phyloP scores from a whole-genome alignment of 768 basidiomycete species.

The Kondoa malvinella region DNA sequence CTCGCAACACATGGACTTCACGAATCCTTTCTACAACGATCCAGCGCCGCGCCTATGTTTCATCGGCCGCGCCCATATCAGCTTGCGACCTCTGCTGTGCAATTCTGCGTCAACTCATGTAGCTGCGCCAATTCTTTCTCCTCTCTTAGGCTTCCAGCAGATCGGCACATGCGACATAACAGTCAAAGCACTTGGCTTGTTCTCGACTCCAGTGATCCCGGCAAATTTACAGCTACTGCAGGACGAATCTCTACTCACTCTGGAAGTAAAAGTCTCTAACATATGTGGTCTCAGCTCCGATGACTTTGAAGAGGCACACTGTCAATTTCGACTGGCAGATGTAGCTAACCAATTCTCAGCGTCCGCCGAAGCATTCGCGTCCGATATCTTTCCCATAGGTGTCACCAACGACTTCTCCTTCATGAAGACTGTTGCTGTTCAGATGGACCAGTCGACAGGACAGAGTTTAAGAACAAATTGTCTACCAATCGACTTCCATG shows the following conservation, averaged over 20 bases:
- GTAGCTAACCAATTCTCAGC: neutral
- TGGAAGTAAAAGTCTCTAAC: constrained; percentile 67
- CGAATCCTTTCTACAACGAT: constrained; percentile 80
- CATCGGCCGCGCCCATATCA: constrained; percentile 69
- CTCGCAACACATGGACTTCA: constrained; percentile 79
- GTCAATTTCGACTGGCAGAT: constrained; percentile 58
- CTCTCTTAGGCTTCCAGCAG: constrained; percentile 82
- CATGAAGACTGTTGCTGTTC: constrained; percentile 61
- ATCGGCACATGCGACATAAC: constrained; percentile 84
- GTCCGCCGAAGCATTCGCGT: neutral
- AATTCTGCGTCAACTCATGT: constrained; percentile 18
- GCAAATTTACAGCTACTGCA: constrained; percentile 45
- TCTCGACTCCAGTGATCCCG: too few relatives aligned
- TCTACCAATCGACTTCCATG: constrained; percentile 81
- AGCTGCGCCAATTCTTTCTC: constrained; percentile 58
- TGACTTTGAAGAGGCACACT: constrained; percentile 69
- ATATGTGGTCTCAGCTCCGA: constrained; percentile 78
- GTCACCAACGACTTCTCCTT: constrained; percentile 67
- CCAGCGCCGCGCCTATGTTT: constrained; percentile 66
- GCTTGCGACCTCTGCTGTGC: constrained; percentile 62
- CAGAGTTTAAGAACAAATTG: constrained; percentile 57
- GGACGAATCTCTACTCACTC: constrained; percentile 61
- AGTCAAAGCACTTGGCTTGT: too few relatives aligned
- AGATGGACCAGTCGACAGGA: constrained; percentile 54
- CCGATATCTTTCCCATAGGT: neutral